A percentile compares a stretch with the other conserved stretches of the same genome.
These are phyloP conservation scores for Hirschioporus abietinus DNA, from an alignment of 768 basidiomycete genomes.

Conservation along the genomic window DNA sequence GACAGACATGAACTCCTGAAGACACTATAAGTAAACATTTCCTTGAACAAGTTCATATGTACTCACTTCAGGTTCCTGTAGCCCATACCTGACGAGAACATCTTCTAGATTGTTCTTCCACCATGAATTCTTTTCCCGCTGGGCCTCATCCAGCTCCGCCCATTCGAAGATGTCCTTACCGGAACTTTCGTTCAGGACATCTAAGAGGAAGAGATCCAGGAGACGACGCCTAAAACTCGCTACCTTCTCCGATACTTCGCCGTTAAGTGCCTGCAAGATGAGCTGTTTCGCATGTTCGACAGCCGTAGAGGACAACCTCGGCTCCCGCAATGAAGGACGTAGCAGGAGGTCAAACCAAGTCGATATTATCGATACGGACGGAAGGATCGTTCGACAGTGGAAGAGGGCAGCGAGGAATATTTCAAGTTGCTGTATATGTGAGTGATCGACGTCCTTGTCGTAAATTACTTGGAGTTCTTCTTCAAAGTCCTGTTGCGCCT, in stretches of 20 bases:
- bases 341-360: constrained; percentile 80
- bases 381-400: constrained; percentile 55
- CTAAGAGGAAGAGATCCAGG: constrained; percentile 71
- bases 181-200: constrained; percentile 71
- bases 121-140: constrained; percentile 50
- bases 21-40: constrained; percentile 8
- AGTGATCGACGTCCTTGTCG: constrained; percentile 59
- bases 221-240: constrained; percentile 62
- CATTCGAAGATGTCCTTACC: constrained; percentile 71
- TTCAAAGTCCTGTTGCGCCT: constrained; percentile 46
- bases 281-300: constrained; percentile 68
- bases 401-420: constrained; percentile 62
- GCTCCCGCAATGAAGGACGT: constrained; percentile 72
- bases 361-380: constrained; percentile 62
- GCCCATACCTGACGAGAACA: constrained; percentile 59
- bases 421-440: constrained; percentile 55
- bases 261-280: constrained; percentile 55
- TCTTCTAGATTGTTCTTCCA: constrained; percentile 84
- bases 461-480: constrained; percentile 63
- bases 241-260: constrained; percentile 45
- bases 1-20: constrained; percentile 65
- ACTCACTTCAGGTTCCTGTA: constrained; percentile 60
- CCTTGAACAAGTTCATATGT: constrained; percentile 8
- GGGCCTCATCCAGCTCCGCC: constrained; percentile 57
- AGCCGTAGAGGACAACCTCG: constrained; percentile 53